Percentiles rank a stretch among this genome's conserved stretches.
Conservation (phyloP, 2,329 filamentous ascomycete species). For the Colletotrichum truncatum region DNA sequence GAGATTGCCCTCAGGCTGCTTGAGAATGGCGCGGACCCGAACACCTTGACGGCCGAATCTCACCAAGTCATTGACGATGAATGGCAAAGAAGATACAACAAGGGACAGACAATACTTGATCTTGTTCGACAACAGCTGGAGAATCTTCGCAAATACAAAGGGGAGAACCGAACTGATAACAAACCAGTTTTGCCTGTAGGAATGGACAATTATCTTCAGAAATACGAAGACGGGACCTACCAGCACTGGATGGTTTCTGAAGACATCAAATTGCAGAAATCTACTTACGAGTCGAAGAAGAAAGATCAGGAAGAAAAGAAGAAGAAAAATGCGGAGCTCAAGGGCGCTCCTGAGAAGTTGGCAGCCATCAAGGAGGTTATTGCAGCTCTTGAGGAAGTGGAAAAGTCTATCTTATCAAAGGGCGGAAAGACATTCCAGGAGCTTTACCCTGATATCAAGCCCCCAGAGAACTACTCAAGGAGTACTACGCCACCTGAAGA, state of each 20-base stretch:
- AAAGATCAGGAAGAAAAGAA: constrained; percentile 37
- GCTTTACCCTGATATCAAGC: constrained; percentile 64
- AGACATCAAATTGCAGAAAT: constrained; percentile 45
- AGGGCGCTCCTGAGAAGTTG: constrained; percentile 60
- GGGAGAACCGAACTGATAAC: constrained; percentile 36
- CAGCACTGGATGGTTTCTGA: constrained; percentile 60
- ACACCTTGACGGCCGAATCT: constrained; percentile 59
- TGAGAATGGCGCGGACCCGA: constrained; percentile 71
- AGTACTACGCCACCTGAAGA: constrained; percentile 25
- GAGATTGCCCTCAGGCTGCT: constrained; percentile 67
- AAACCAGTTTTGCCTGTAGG: constrained; percentile 42
- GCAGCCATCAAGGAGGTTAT: constrained; percentile 62
- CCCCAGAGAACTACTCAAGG: constrained; percentile 17
- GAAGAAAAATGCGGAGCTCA: constrained; percentile 25
- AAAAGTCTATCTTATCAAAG: constrained; percentile 61
- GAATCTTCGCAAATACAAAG: constrained; percentile 56
- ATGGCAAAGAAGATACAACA: constrained; percentile 42
- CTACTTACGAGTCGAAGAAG: constrained; percentile 45
- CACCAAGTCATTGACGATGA: constrained; percentile 44
- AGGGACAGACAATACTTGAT: constrained; percentile 66
- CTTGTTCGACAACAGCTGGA: constrained; percentile 62
- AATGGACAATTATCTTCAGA: constrained; percentile 62
- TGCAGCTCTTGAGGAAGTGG: constrained; percentile 62
- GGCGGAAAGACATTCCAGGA: constrained; percentile 75
- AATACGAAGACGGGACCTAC: constrained; percentile 65